Evolutionary conservation across 768 basidiomycete species (phyloP).

Genomic region (Termitomyces sp.): DNA sequence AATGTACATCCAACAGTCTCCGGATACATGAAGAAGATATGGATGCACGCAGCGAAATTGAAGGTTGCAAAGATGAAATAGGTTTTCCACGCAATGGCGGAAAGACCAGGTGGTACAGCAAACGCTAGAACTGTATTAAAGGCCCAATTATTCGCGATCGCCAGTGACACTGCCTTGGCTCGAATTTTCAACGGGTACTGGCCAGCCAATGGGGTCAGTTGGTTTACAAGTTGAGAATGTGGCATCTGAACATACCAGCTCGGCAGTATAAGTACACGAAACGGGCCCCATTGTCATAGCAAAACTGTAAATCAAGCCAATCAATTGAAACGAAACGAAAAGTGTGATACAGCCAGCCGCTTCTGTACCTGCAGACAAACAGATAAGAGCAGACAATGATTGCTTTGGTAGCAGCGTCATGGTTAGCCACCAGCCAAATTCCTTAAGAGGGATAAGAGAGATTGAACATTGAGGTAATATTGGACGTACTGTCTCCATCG

Average conservation of each 20-base stretch:
- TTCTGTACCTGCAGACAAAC: slow-evolving; percentile 54
- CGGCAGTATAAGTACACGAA: slow-evolving; percentile 72
- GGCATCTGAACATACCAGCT: slow-evolving; percentile 39
- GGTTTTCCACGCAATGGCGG: slow-evolving; percentile 66
- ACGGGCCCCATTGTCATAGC: slow-evolving; percentile 77
- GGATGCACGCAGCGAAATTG: slow-evolving; percentile 69
- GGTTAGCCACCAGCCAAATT: slow-evolving; percentile 53
- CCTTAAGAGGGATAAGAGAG: slow-evolving; percentile 4
- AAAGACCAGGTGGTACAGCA: slow-evolving; percentile 70
- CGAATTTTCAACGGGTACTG: slow-evolving; percentile 61
- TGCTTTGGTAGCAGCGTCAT: slow-evolving; percentile 57
- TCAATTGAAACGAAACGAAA: neutral
- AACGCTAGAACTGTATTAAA: slow-evolving; percentile 76
- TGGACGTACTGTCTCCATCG: slow-evolving; percentile 23
- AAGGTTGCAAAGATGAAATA: slow-evolving; percentile 79
- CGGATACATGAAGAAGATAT: slow-evolving; percentile 77
- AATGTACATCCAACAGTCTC: slow-evolving; percentile 72
- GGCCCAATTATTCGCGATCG: slow-evolving; percentile 57
- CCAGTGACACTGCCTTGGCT: slow-evolving; percentile 50
- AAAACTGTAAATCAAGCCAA: slow-evolving; percentile 34
- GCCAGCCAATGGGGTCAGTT: neutral
- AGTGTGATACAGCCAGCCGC: neutral
- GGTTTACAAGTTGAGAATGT: neutral
- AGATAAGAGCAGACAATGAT: slow-evolving; percentile 78
- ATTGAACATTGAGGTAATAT: neutral